These are phyloP conservation scores for Vaccinium macrocarpon DNA, from an alignment of 148 eudicot species.

Conservation along the genomic window DNA sequence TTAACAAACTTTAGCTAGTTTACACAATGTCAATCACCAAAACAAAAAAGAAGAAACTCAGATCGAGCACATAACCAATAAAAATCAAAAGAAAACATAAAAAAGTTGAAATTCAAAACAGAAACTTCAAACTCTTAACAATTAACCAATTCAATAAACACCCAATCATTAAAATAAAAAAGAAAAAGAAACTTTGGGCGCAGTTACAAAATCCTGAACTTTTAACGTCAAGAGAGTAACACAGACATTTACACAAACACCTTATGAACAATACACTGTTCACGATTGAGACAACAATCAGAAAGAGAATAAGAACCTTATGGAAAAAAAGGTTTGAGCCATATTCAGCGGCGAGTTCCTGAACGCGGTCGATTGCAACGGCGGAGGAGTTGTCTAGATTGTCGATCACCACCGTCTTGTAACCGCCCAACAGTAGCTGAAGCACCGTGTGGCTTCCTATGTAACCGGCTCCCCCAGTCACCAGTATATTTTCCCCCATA, in stretches of 20 bases:
- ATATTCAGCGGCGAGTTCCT: conserved; percentile 61
- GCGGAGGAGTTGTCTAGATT: conserved; percentile 85
- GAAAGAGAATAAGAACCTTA: conserved; percentile 36
- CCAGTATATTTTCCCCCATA: conserved; percentile 56
- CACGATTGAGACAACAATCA: background rate
- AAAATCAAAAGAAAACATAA: background rate
- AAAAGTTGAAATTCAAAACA: background rate
- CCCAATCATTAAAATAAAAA: background rate
- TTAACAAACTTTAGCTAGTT: background rate
- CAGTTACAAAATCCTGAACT: background rate
- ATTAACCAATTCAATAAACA: background rate
- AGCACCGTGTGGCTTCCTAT: conserved; percentile 90
- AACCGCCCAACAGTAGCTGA: conserved; percentile 67
- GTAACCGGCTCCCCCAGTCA: conserved; percentile 96
- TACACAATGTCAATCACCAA: background rate
- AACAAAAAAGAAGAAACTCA: background rate
- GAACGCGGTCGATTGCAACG: conserved; percentile 63
- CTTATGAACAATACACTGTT: background rate
- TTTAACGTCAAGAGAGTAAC: background rate
- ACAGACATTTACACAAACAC: background rate
- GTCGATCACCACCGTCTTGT: conserved; percentile 68
- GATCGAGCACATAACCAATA: conserved; percentile 10
- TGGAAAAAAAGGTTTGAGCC: conserved; percentile 61
- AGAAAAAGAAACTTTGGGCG: background rate
- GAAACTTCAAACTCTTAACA: background rate